Conservation (phyloP, 257 asterid genomes). For the Solanum ossicruentum region DNA sequence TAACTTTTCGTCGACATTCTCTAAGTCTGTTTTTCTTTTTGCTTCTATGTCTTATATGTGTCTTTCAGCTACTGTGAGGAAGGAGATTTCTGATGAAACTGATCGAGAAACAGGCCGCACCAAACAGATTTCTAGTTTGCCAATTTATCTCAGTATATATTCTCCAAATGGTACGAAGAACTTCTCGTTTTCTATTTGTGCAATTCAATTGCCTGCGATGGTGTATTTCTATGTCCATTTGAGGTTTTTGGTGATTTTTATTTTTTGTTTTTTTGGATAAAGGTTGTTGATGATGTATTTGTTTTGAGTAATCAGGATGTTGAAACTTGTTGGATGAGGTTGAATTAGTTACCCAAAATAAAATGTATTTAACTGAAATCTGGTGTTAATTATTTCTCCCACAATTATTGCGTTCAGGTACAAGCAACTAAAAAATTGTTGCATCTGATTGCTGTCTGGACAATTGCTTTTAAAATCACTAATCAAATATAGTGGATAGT, state of each 20-base stretch:
- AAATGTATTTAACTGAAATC: neutral
- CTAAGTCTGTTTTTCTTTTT: neutral
- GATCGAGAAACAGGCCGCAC: conserved; percentile 68
- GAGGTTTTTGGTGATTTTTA: neutral
- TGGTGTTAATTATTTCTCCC: neutral
- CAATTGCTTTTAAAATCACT: neutral
- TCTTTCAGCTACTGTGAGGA: conserved; percentile 49
- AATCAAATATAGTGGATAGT: neutral
- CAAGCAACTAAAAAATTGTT: neutral
- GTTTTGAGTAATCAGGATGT: neutral
- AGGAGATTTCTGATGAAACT: conserved; percentile 70
- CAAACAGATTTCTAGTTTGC: conserved; percentile 54
- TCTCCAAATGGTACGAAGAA: conserved; percentile 52
- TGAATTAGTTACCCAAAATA: neutral
- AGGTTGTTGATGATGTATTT: neutral
- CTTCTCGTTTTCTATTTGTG: neutral
- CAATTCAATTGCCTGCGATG: neutral
- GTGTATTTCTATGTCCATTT: neutral
- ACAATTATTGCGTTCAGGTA: neutral
- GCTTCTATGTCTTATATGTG: neutral
- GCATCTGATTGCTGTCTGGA: neutral
- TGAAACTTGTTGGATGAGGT: neutral
- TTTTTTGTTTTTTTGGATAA: neutral
- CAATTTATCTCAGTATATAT: conserved; percentile 59
- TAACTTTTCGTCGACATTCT: neutral